phyloP scores from a whole-genome alignment of 1,284 basidiomycete species.

The Porogramme epimiltina region DNA sequence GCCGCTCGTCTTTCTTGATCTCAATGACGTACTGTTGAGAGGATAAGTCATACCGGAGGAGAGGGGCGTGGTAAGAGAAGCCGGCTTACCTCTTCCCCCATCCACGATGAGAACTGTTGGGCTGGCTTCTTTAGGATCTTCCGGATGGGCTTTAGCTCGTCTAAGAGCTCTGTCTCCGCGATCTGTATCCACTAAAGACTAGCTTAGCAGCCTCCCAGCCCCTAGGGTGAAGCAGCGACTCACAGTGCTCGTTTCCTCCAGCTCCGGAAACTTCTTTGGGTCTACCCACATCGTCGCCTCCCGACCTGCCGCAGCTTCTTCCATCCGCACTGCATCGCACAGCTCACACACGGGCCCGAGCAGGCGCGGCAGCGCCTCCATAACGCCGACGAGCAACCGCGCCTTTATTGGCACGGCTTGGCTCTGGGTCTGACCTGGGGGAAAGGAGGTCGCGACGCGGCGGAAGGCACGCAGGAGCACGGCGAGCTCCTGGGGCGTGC shows the following conservation, averaged over 20 bases:
- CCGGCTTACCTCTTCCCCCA: constrained; percentile 66
- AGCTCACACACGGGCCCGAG: constrained; percentile 57
- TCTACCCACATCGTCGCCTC: constrained; percentile 80
- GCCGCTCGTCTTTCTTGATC: constrained; percentile 72
- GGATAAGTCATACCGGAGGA: not conserved
- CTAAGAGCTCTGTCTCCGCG: constrained; percentile 72
- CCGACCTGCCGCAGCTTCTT: constrained; percentile 67
- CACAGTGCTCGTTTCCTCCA: constrained; percentile 54
- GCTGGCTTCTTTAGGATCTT: constrained; percentile 75
- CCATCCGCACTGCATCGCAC: constrained; percentile 62
- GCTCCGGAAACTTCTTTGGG: constrained; percentile 66
- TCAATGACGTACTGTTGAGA: constrained; percentile 71
- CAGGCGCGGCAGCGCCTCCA: constrained; percentile 70
- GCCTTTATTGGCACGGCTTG: constrained; percentile 56
- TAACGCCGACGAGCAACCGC: constrained; percentile 68
- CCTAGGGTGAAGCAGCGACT: constrained; percentile 2
- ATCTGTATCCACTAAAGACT: constrained; percentile 53
- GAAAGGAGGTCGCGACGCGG: constrained; percentile 73
- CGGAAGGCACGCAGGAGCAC: constrained; percentile 78
- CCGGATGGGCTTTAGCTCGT: constrained; percentile 77
- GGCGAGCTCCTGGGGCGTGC: constrained; percentile 84
- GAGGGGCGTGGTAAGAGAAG: not conserved
- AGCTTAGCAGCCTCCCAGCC: not conserved
- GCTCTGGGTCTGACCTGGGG: constrained; percentile 5
- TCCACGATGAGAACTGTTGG: constrained; percentile 72